These are phyloP conservation scores for Talaromyces marneffei DNA, from an alignment of 2,329 filamentous ascomycete species.

Conservation along the genomic window DNA sequence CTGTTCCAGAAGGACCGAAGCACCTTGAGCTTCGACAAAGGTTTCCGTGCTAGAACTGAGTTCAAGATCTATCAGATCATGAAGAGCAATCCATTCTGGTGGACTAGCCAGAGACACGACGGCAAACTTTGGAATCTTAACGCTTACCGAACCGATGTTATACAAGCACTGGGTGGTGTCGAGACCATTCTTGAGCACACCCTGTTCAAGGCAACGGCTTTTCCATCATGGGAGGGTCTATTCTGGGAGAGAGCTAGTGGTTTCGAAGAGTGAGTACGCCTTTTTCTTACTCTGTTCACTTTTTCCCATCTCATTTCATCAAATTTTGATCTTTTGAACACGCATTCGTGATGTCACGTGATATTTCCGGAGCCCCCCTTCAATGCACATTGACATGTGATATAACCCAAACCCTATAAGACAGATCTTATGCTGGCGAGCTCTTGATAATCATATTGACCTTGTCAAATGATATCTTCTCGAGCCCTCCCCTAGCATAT, in stretches of 20 bases:
- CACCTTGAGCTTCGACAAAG: slow-evolving; percentile 96
- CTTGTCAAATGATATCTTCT: background rate
- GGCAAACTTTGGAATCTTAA: slow-evolving; percentile 98
- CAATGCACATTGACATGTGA: background rate
- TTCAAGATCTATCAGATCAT: slow-evolving; percentile 99
- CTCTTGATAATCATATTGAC: background rate
- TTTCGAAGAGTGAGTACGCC: slow-evolving; percentile 41
- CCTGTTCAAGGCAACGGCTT: slow-evolving; percentile 92
- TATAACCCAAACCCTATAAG: background rate
- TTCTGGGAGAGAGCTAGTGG: slow-evolving; percentile 73
- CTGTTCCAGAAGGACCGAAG: slow-evolving; percentile 98
- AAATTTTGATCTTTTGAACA: background rate
- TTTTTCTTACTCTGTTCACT: background rate
- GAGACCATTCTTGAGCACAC: slow-evolving; percentile 98
- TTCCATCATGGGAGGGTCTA: slow-evolving; percentile 86
- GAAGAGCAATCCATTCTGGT: slow-evolving; percentile 99
- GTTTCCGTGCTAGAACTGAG: slow-evolving; percentile 88
- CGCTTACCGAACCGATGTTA: slow-evolving; percentile 91
- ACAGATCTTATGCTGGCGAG: background rate
- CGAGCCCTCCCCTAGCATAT: background rate
- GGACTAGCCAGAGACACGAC: slow-evolving; percentile 95
- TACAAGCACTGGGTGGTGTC: slow-evolving; percentile 91
- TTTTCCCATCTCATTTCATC: background rate
- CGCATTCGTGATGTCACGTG: background rate
- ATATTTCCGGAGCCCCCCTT: background rate